Evolutionary conservation across 495 filamentous ascomycete species (phyloP).

Genomic region (Apiosordaria backusii): DNA sequence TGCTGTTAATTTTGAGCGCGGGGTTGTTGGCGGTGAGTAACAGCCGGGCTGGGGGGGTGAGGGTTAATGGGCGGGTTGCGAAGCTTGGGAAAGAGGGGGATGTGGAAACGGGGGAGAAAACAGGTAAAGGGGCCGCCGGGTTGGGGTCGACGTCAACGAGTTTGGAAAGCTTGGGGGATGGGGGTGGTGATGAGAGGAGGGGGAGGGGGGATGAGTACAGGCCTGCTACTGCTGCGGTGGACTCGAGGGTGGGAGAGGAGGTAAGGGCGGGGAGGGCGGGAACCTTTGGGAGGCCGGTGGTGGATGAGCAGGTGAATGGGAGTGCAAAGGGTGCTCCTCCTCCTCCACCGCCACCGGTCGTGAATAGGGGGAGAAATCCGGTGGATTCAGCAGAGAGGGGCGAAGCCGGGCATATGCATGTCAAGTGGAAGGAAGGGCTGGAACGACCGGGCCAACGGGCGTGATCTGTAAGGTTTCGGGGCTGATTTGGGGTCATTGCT

Average conservation of each 20-base stretch:
- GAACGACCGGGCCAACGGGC: background rate
- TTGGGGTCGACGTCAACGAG: background rate
- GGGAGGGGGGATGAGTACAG: conserved; percentile 3
- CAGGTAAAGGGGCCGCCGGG: too few relatives aligned
- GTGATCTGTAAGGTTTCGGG: background rate
- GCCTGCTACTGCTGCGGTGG: background rate
- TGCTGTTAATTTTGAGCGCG: conserved; percentile 47
- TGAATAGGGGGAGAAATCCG: conserved; percentile 6
- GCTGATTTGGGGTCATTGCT: background rate
- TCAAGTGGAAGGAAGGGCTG: background rate
- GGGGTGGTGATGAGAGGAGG: background rate
- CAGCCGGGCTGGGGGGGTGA: conserved; percentile 38
- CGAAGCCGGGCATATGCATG: background rate
- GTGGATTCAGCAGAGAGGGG: conserved; percentile 10
- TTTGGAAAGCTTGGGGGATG: background rate
- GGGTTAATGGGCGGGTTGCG: conserved; percentile 33
- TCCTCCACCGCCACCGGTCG: too few relatives aligned
- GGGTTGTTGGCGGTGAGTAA: conserved; percentile 53
- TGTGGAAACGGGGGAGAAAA: background rate
- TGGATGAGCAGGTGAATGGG: too few relatives aligned
- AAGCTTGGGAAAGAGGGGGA: background rate
- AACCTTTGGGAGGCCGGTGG: background rate
- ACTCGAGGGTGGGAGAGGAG: background rate
- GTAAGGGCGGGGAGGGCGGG: conserved; percentile 2
- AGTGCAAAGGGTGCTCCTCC: too few relatives aligned